Evolutionary conservation across 176 grass and related monocot species (phyloP).

Genomic region (Melocanna baccifera): DNA sequence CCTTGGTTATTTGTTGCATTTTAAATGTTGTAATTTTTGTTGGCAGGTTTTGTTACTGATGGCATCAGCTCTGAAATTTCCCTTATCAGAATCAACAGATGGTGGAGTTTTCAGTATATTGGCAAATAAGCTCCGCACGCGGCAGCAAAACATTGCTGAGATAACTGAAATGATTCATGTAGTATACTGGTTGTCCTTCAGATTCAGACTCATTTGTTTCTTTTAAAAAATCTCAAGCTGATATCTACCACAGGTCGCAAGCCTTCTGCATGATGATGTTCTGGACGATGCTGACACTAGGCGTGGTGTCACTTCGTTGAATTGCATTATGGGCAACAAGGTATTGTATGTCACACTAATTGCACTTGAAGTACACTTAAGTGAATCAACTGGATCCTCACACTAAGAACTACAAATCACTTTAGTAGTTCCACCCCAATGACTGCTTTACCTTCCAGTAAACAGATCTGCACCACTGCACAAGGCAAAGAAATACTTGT

Average conservation of each 20-base stretch:
- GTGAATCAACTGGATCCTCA: not conserved
- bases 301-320: conserved; percentile 83
- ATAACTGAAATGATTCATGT: conserved; percentile 99
- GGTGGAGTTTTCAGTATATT: conserved; percentile 59
- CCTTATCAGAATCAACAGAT: conserved; percentile 49
- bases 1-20: not conserved
- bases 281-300: conserved; percentile 97
- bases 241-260: conserved; percentile 65
- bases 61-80: conserved; percentile 90
- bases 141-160: conserved; percentile 81
- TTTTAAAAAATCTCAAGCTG: conserved; percentile 11
- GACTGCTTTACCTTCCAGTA: not conserved
- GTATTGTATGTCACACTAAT: conserved; percentile 31
- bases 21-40: conserved; percentile 11
- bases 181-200: conserved; percentile 24
- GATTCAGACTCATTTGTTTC: not conserved
- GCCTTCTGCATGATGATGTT: conserved; percentile 97
- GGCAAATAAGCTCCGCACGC: conserved; percentile 57
- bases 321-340: conserved; percentile 98
- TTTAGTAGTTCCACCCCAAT: not conserved
- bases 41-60: conserved; percentile 86
- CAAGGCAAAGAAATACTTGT: not conserved
- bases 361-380: not conserved
- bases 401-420: not conserved
- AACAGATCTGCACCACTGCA: not conserved